Evolutionary conservation across 345 rosid genomes (phyloP).

Genomic region (Combretum micranthum): DNA sequence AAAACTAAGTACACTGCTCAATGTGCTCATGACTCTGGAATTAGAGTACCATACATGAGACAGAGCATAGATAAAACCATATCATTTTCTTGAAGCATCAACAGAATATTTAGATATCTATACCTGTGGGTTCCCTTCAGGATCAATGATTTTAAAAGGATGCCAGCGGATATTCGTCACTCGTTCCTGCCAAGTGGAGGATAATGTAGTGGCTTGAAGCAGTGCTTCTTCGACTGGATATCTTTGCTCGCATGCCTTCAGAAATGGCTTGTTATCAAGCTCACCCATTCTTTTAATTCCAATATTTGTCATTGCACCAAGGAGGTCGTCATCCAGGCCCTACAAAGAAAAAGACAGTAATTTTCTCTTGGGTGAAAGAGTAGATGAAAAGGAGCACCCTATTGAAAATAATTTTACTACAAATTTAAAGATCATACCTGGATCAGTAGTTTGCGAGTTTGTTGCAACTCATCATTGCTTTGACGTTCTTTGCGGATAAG

Average conservation of each 20-base stretch:
- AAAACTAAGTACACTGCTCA: no score
- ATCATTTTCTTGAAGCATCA: neutral
- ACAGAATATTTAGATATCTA: neutral
- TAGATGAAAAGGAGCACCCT: no score
- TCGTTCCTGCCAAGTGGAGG: slow-evolving; percentile 68
- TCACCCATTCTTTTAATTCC: slow-evolving; percentile 77
- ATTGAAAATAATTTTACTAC: neutral
- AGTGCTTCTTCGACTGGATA: slow-evolving; percentile 41
- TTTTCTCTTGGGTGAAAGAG: no score
- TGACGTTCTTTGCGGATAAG: no score
- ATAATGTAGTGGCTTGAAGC: slow-evolving; percentile 37
- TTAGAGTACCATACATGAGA: no score
- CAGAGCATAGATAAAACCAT: neutral
- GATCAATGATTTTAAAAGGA: slow-evolving; percentile 45
- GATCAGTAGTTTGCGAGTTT: no score
- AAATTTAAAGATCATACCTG: no score
- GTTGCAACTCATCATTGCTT: no score
- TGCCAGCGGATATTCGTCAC: slow-evolving; percentile 51
- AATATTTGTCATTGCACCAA: slow-evolving; percentile 24
- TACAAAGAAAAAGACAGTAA: slow-evolving; percentile 13
- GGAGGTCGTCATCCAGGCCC: slow-evolving; percentile 44
- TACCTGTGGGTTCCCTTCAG: slow-evolving; percentile 35
- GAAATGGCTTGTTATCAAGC: no score
- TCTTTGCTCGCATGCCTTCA: slow-evolving; percentile 39
- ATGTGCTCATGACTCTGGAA: no score